Evolutionary conservation across 768 basidiomycete species (phyloP).

Genomic region (Lenzites betulinus): DNA sequence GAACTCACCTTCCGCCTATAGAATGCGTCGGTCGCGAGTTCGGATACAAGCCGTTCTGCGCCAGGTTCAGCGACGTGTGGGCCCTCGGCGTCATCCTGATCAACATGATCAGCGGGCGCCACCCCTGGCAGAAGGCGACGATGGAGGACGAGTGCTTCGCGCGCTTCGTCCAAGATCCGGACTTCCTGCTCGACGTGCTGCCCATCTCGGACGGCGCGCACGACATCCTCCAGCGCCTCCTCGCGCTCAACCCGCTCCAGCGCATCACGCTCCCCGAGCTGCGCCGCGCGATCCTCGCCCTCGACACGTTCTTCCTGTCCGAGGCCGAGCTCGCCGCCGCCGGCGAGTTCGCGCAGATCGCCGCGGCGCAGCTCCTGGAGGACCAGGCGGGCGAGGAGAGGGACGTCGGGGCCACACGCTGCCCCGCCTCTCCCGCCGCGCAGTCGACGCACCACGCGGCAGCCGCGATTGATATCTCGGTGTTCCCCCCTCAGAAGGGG

Average conservation of each 20-base stretch:
- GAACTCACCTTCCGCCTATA: not conserved
- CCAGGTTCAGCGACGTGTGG: constrained; percentile 72
- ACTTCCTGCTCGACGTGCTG: constrained; percentile 57
- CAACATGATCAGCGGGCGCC: constrained; percentile 72
- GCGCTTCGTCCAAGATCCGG: constrained; percentile 46
- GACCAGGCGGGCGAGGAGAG: constrained; percentile 2
- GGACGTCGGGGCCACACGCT: constrained; percentile 8
- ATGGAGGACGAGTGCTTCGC: constrained; percentile 49
- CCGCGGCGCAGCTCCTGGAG: constrained; percentile 20
- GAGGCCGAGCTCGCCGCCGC: constrained; percentile 46
- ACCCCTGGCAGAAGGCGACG: constrained; percentile 55
- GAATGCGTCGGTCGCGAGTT: constrained; percentile 42
- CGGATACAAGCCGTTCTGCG: constrained; percentile 52
- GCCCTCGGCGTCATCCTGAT: constrained; percentile 78
- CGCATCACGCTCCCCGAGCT: constrained; percentile 67
- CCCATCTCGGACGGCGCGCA: constrained; percentile 51
- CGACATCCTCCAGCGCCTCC: constrained; percentile 54
- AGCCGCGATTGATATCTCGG: constrained; percentile 13
- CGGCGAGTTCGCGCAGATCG: constrained; percentile 27
- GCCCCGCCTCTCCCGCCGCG: constrained; percentile 7
- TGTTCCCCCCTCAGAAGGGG: not conserved
- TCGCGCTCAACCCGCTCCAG: constrained; percentile 58
- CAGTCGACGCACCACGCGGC: constrained; percentile 1
- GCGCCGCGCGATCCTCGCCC: constrained; percentile 51
- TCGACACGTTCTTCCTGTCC: constrained; percentile 64